Conservation (phyloP, 2,329 filamentous ascomycete genomes). For the Ploettnerulaceae sp. region DNA sequence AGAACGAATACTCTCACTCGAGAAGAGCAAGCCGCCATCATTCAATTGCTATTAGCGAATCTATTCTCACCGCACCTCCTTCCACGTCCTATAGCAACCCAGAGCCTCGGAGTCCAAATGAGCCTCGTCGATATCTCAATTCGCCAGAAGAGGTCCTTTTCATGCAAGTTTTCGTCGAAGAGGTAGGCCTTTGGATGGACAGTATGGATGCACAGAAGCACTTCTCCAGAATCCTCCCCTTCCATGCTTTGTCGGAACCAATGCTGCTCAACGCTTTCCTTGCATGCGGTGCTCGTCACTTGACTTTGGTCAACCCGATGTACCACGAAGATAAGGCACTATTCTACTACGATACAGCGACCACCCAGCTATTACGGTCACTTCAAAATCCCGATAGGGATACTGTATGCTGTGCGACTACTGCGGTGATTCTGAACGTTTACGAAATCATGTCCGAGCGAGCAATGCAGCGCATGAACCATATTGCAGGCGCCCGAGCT, state of each 20-base stretch:
- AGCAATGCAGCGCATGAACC: conserved; percentile 76
- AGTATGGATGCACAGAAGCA: conserved; percentile 80
- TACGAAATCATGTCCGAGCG: conserved; percentile 90
- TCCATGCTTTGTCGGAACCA: conserved; percentile 73
- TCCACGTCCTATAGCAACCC: conserved; percentile 34
- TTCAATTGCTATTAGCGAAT: conserved; percentile 33
- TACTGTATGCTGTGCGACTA: conserved; percentile 77
- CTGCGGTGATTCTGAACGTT: conserved; percentile 82
- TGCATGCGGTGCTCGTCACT: conserved; percentile 80
- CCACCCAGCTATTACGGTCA: conserved; percentile 67
- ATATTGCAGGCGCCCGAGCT: conserved; percentile 78
- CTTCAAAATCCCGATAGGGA: conserved; percentile 83
- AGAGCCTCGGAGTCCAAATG: conserved; percentile 37
- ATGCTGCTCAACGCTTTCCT: conserved; percentile 88
- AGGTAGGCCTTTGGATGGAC: conserved; percentile 93
- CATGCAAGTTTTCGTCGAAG: conserved; percentile 88
- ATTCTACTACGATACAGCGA: conserved; percentile 82
- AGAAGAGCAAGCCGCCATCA: conserved; percentile 30
- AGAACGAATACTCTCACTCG: conserved; percentile 27
- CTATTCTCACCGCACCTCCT: conserved; percentile 37
- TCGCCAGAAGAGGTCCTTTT: conserved; percentile 76
- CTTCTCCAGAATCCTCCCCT: conserved; percentile 80
- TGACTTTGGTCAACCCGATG: conserved; percentile 64
- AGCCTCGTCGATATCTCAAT: conserved; percentile 59
- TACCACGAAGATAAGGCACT: conserved; percentile 73